These are phyloP conservation scores for Solanum hybrid DNA, from an alignment of 305 asterid genomes.

Conservation along the genomic window DNA sequence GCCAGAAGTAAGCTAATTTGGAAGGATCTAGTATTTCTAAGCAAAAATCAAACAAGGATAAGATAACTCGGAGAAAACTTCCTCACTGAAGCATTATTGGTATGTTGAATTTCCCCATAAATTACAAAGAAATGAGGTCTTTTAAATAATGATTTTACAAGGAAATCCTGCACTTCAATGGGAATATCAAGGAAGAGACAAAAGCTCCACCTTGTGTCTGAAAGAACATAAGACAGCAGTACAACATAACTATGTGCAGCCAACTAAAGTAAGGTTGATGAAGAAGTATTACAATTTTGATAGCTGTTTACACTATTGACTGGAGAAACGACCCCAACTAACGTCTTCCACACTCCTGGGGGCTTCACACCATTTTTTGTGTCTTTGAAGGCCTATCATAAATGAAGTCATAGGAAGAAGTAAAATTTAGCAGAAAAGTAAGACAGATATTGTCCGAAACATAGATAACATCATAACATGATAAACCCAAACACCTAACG, in stretches of 20 bases:
- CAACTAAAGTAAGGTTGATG: not conserved
- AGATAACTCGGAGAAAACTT: not conserved
- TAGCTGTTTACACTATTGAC: slow-evolving; percentile 30
- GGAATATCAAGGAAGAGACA: not conserved
- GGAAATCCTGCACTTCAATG: not conserved
- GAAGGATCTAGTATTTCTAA: not conserved
- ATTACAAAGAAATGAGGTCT: not conserved
- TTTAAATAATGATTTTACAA: not conserved
- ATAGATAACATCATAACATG: not conserved
- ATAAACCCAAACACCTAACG: not conserved
- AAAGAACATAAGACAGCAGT: not conserved
- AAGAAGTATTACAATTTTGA: slow-evolving; percentile 34
- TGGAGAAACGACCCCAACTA: slow-evolving; percentile 44
- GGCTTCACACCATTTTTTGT: slow-evolving; percentile 42
- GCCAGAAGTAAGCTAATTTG: not conserved
- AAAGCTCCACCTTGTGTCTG: not conserved
- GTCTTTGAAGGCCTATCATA: slow-evolving; percentile 58
- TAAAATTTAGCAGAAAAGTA: not conserved
- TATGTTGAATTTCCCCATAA: not conserved
- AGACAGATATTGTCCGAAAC: not conserved
- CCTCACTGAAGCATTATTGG: not conserved
- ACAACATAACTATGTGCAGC: not conserved
- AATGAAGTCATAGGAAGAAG: not conserved
- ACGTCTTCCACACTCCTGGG: slow-evolving; percentile 72
- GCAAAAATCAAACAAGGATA: not conserved